Conservation (phyloP, 306 rosid genomes). For the Aeschynomene evenia region DNA sequence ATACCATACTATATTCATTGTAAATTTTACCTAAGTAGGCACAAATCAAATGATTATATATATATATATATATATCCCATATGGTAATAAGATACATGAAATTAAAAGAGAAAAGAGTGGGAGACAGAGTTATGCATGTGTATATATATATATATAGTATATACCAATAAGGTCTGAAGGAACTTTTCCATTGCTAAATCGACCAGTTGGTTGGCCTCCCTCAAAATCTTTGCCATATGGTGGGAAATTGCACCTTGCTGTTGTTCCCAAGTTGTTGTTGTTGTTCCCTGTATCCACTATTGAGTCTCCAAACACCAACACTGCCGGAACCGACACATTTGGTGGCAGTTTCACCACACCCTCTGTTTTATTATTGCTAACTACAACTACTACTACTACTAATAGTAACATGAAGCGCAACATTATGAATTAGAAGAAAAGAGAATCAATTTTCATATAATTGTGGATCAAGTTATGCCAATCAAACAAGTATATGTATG, state of each 20-base stretch:
- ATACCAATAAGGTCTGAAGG: slow-evolving; percentile 45
- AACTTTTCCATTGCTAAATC: slow-evolving; percentile 49
- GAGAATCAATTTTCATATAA: slow-evolving; percentile 5
- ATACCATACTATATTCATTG: too few relatives aligned
- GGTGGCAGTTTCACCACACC: slow-evolving; percentile 42
- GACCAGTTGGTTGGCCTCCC: slow-evolving; percentile 40
- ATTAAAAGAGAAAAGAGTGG: neutral
- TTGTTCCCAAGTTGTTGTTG: slow-evolving; percentile 39
- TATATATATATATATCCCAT: too few relatives aligned
- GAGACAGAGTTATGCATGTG: too few relatives aligned
- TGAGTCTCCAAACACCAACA: slow-evolving; percentile 68
- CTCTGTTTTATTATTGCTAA: slow-evolving; percentile 6
- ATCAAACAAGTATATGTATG: neutral
- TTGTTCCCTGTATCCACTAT: slow-evolving; percentile 81
- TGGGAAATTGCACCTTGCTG: slow-evolving; percentile 35
- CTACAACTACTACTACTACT: slow-evolving; percentile 21
- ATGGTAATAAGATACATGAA: neutral
- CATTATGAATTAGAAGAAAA: neutral
- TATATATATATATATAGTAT: neutral
- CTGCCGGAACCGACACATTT: slow-evolving; percentile 51
- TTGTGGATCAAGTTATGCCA: neutral
- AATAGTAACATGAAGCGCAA: neutral
- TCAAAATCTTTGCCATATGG: slow-evolving; percentile 44
- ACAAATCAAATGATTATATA: neutral
- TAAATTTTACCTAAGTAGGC: neutral